Evolutionary conservation across 345 rosid species (phyloP), one percentile per base, ranked within the genome.

Genomic region (Gossypium arboreum): DNA sequence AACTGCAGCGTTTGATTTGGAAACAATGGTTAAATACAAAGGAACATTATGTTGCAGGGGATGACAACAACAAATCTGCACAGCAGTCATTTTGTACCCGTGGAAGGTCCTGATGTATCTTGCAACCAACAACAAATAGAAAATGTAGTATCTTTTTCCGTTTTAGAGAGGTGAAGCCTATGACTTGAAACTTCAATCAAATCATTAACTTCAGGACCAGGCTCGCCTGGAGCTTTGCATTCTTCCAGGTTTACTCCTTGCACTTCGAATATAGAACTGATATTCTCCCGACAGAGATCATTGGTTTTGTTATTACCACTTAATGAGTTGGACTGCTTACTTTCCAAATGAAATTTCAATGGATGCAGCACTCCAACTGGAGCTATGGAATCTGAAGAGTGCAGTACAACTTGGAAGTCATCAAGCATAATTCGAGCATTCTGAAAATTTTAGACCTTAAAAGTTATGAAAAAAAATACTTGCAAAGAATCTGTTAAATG

Each of bases 341-440:
- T 84, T 79, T 93, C 97, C 81, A 93, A 83, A 81, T 91, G 97
- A 83, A 87, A 92, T 39, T 70, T 82, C 72, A 83, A 71, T 18
- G 97, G 98, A 79, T 96, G 98, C 75, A 96, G 84, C 82, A 92
- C 85, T 70, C 97, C 99, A 55, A 91, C 97, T 73, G 98, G 94
- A 76, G 99, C 99, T 74, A 96, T 89, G 51, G 94, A 79, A 85
- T 89, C 91, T 65, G 92, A 77, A 70, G 99, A 96, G 84, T 91
- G 98, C 66, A 87, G 89, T 24, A 88, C 80, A 79, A 81, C 87
- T 85, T 88, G 82, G 83, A 78, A 93, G 73, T 93, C 93, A 83
- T 93, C 97, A 64, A 96, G 92, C 78, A 89, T 80, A 9, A 96
- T 93, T 83, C 90, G 82, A 76, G 92, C 93, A 86, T 90, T 87